phyloP scores from a whole-genome alignment of 345 rosid species.

The Heritiera fomes region DNA sequence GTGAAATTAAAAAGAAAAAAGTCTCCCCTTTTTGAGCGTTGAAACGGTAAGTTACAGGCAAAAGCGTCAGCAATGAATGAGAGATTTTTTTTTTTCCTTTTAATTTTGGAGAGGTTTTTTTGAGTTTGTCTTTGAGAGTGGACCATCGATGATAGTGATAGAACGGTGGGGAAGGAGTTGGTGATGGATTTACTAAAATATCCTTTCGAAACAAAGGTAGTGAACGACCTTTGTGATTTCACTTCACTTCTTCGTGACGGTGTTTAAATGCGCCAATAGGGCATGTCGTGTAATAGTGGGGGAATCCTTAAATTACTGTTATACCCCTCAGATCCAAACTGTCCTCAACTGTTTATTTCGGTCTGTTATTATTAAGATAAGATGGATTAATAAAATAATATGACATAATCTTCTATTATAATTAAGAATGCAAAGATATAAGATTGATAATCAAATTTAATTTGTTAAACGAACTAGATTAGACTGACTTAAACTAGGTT shows the following conservation, averaged over 20 bases:
- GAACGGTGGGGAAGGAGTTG: not conserved
- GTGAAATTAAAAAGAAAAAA: not conserved
- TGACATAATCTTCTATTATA: too few relatives aligned
- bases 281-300: not conserved
- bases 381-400: too few relatives aligned
- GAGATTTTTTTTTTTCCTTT: too few relatives aligned
- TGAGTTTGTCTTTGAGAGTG: not conserved
- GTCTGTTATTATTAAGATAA: not conserved
- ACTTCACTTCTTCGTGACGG: constrained; percentile 12
- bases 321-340: constrained; percentile 2
- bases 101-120: not conserved
- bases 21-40: not conserved
- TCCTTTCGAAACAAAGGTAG: constrained; percentile 16
- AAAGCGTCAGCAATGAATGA: not conserved
- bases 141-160: not conserved
- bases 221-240: not conserved
- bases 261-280: not conserved
- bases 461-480: too few relatives aligned
- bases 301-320: constrained; percentile 21
- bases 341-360: not conserved
- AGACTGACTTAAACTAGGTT: too few relatives aligned
- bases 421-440: too few relatives aligned
- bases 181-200: not conserved
- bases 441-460: too few relatives aligned
- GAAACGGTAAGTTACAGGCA: constrained; percentile 12